Base-by-base conservation (phyloP, 768 basidiomycete genomes). In the Hortiboletus flavorubellus region DNA sequence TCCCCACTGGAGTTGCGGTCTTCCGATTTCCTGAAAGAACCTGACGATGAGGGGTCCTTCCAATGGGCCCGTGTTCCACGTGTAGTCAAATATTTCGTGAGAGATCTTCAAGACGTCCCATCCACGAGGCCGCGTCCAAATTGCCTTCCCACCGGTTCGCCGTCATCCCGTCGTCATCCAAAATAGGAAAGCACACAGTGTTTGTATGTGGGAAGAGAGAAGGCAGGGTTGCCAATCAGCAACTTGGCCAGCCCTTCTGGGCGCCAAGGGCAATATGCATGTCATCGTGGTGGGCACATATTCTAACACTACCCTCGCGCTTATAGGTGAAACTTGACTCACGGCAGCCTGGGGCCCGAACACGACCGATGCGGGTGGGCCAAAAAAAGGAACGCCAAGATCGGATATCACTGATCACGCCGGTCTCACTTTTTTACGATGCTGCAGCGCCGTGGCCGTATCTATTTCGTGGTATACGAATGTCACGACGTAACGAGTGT, bases 161-260 rank as follows among this genome's bases (percentile, higher is more conserved):
- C 14, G 9, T 16, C 21, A 21, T 21, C 21, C 21, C 21, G 21
- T 18, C 8, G n/a, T 23, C 23, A 18, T 44, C 40, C 46, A 29
- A 37, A 53, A 47, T 40, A 61, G 59, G 53, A 45, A 60, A 50
- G 33, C 23, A 37, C 51, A 54, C 21, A 21, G 49, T 55, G 40
- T 44, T 51, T 12, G 40, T 31, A 16, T 9, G 33, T 34, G 11
- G 34, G 10, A 21, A 21, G 21, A 1, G 21, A 21, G 21, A 21
- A 21, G 2, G 21, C 21, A 21, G 2, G 21, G 21, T 21, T 21
- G 21, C 21, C 21, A 21, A 21, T 21, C 21, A 21, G 2, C 21
- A 21, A 21, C 21, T 21, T 21, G 21, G 21, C n/a, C n/a, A n/a
- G 21, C 5, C 2, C 34, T 35, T 6, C 31, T 31, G 31, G 34